A percentile compares a stretch with the other conserved stretches of the same genome.
phyloP scores from a whole-genome alignment of 805 yeast genomes.

The Candida railenensis region DNA sequence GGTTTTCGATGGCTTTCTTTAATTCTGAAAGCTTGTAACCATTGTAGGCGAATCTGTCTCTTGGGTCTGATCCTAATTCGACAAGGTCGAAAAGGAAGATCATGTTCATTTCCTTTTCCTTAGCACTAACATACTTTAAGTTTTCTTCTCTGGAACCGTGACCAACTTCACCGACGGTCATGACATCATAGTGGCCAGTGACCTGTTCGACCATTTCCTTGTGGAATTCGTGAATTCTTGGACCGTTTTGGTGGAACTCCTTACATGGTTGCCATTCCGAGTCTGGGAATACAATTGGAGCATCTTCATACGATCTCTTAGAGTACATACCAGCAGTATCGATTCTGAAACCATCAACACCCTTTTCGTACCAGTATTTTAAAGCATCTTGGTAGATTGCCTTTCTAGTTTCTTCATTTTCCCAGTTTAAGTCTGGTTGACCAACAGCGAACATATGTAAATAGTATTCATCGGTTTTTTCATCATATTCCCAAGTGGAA shows the following conservation, averaged over 20 bases:
- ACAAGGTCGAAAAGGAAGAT: slow-evolving; percentile 33
- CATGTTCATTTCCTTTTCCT: slow-evolving; percentile 37
- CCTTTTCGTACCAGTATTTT: slow-evolving; percentile 54
- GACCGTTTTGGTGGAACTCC: slow-evolving; percentile 41
- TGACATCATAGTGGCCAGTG: slow-evolving; percentile 45
- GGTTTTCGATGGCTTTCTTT: slow-evolving; percentile 37
- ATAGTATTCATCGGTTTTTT: slow-evolving; percentile 53
- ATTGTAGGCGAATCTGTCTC: slow-evolving; percentile 32
- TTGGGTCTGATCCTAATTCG: slow-evolving; percentile 36
- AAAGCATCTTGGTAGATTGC: slow-evolving; percentile 48
- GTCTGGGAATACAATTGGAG: slow-evolving; percentile 45
- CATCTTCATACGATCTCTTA: slow-evolving; percentile 48
- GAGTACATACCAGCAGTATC: slow-evolving; percentile 56
- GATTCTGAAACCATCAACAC: slow-evolving; percentile 60
- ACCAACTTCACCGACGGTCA: slow-evolving; percentile 62
- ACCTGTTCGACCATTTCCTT: slow-evolving; percentile 47
- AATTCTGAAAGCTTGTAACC: slow-evolving; percentile 37
- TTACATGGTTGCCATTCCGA: slow-evolving; percentile 39
- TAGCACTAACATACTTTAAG: slow-evolving; percentile 42
- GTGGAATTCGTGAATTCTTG: slow-evolving; percentile 58
- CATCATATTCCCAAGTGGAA: slow-evolving; percentile 59
- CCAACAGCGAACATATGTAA: slow-evolving; percentile 50
- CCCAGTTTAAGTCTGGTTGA: slow-evolving; percentile 68
- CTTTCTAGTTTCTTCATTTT: slow-evolving; percentile 37
- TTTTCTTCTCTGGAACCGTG: slow-evolving; percentile 40